These are phyloP conservation scores for Globisporangium orthogonon DNA, from an alignment of 352 stramenopile species.

Conservation along the genomic window DNA sequence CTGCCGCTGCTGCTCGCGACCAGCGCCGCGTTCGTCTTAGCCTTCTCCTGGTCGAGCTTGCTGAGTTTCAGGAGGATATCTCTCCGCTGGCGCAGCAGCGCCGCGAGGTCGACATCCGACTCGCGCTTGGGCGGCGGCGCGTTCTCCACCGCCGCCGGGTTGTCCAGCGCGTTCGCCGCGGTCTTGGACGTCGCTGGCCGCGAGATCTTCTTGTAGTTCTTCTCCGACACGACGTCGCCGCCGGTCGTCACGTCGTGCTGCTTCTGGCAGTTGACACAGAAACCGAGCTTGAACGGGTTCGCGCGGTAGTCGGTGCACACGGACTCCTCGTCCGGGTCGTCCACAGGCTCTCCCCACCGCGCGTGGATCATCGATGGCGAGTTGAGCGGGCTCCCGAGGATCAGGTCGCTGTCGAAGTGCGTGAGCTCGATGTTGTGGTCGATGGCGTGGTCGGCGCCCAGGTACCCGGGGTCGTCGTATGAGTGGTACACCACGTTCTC, in stretches of 20 bases:
- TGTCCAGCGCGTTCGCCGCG: conserved; percentile 74
- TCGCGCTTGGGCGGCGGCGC: conserved; percentile 40
- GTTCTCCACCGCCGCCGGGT: conserved; percentile 57
- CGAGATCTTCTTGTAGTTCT: conserved; percentile 83
- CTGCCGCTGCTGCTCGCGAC: conserved; percentile 11
- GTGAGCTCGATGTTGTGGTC: conserved; percentile 48
- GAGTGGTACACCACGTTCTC: conserved; percentile 55
- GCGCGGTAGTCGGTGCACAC: conserved; percentile 74
- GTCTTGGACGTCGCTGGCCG: conserved; percentile 63
- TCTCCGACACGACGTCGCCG: conserved; percentile 54
- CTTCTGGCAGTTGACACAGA: conserved; percentile 89
- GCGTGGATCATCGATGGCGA: conserved; percentile 80
- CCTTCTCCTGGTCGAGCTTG: conserved; percentile 50
- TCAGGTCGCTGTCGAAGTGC: conserved; percentile 72
- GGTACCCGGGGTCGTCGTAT: conserved; percentile 74
- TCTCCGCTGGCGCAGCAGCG: conserved; percentile 61
- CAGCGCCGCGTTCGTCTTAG: conserved; percentile 28
- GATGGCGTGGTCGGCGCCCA: conserved; percentile 32
- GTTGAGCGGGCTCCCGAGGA: conserved; percentile 67
- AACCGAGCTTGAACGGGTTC: conserved; percentile 84
- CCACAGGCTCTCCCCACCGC: conserved; percentile 76
- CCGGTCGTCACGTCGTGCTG: conserved; percentile 78
- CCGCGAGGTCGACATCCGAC: conserved; percentile 76
- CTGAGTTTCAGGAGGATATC: conserved; percentile 72
- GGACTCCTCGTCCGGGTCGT: conserved; percentile 78